A percentile compares a stretch with the other conserved stretches of the same genome.
These are phyloP conservation scores for Dittrichia graveolens DNA, from an alignment of 129 eudicot genomes.

Conservation along the genomic window DNA sequence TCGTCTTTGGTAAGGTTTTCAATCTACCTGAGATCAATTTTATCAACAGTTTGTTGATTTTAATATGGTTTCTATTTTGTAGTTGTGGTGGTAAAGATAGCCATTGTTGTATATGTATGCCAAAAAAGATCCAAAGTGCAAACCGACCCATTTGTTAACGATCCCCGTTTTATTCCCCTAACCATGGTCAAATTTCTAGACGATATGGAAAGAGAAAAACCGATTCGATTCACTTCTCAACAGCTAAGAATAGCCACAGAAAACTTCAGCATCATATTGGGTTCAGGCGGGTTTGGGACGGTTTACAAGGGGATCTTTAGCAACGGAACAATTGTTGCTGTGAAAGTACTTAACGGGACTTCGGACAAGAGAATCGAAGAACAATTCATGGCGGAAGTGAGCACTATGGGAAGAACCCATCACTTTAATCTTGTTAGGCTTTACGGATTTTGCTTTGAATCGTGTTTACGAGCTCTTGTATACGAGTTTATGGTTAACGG, in stretches of 20 bases:
- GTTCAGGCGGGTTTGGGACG: slow-evolving; percentile 38
- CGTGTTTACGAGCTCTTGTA: slow-evolving; percentile 33
- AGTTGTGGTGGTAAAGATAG: neutral
- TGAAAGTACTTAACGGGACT: slow-evolving; percentile 31
- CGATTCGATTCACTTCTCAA: slow-evolving; percentile 27
- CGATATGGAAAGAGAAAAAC: slow-evolving; percentile 37
- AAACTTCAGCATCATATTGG: slow-evolving; percentile 15
- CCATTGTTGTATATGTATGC: neutral
- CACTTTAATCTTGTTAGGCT: slow-evolving; percentile 35
- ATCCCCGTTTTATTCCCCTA: neutral
- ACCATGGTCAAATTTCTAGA: slow-evolving; percentile 27
- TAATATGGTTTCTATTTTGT: neutral
- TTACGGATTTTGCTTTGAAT: slow-evolving; percentile 36
- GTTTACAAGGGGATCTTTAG: slow-evolving; percentile 35
- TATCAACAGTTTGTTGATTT: neutral
- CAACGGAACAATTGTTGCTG: slow-evolving; percentile 14
- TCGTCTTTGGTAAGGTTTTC: neutral
- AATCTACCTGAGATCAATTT: neutral
- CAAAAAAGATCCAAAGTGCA: neutral
- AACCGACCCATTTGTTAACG: neutral
- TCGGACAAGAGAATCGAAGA: slow-evolving; percentile 26
- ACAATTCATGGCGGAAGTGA: slow-evolving; percentile 40
- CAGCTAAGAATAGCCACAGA: slow-evolving; percentile 29
- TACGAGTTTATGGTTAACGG: slow-evolving; percentile 40
- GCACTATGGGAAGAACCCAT: slow-evolving; percentile 41